Evolutionary conservation across 768 basidiomycete species (phyloP).

Genomic region (Zangia roseola): DNA sequence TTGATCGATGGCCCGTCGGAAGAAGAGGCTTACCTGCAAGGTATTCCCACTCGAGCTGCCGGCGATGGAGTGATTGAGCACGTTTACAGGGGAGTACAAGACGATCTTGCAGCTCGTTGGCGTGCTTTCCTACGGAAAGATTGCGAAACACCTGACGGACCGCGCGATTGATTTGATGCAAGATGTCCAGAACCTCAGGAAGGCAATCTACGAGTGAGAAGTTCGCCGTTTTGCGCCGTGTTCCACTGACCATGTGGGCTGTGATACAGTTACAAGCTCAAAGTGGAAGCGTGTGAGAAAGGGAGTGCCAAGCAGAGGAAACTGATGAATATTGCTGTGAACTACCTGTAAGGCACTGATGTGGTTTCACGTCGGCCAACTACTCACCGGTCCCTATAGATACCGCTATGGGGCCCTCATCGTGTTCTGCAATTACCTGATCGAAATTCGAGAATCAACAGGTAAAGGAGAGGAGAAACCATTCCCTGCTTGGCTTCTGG

Average conservation of each 20-base stretch:
- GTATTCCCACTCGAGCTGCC: constrained; percentile 35
- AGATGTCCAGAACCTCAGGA: constrained; percentile 95
- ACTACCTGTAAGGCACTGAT: constrained; percentile 68
- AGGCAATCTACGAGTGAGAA: constrained; percentile 90
- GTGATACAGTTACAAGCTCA: constrained; percentile 77
- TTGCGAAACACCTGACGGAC: constrained; percentile 89
- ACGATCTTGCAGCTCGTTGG: constrained; percentile 92
- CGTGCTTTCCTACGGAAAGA: constrained; percentile 87
- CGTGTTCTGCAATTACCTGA: constrained; percentile 92
- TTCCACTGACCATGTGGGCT: constrained; percentile 4
- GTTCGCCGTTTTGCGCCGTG: not conserved
- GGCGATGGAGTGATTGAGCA: not conserved
- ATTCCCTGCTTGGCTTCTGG: constrained; percentile 81
- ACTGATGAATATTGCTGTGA: constrained; percentile 73
- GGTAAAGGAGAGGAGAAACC: constrained; percentile 40
- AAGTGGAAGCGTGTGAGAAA: constrained; percentile 78
- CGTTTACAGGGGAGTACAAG: constrained; percentile 87
- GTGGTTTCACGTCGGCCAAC: constrained; percentile 4
- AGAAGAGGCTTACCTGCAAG: constrained; percentile 86
- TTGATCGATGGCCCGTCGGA: constrained; percentile 81
- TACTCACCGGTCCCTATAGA: constrained; percentile 35
- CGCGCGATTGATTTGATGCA: constrained; percentile 89
- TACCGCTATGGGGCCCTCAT: constrained; percentile 91
- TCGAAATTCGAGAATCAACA: constrained; percentile 56
- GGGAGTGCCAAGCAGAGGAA: constrained; percentile 77